Conservation (phyloP, 352 stramenopile genomes). For the Pythium dissimile region DNA sequence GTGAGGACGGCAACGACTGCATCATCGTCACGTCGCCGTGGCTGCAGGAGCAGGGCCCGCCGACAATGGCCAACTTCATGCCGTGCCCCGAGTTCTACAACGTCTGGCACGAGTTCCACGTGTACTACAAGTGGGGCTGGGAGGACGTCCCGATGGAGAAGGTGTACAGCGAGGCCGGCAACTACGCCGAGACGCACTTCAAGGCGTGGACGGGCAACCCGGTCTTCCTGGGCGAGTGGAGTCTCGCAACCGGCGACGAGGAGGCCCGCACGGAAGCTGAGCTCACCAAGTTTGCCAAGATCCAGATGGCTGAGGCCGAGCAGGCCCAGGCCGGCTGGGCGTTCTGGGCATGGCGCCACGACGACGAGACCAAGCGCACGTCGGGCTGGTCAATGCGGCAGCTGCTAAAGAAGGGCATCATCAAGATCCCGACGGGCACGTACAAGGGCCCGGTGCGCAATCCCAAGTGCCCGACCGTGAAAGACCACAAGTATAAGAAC, state of each 20-base stretch:
- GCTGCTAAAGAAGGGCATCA: conserved; percentile 18
- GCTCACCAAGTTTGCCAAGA: conserved; percentile 20
- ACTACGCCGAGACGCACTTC: conserved; percentile 19
- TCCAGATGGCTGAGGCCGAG: conserved; percentile 30
- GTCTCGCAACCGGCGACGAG: conserved; percentile 30
- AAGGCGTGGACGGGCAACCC: conserved; percentile 25
- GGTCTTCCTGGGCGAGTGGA: conserved; percentile 61
- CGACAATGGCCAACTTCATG: conserved; percentile 32
- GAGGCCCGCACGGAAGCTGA: conserved; percentile 30
- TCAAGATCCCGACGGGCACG: conserved; percentile 5
- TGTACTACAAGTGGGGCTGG: conserved; percentile 56
- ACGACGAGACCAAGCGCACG: conserved; percentile 14
- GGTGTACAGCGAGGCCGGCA: conserved; percentile 12
- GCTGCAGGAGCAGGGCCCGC: conserved; percentile 37
- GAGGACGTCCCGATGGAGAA: conserved; percentile 19
- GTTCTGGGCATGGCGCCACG: conserved; percentile 26
- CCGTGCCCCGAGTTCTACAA: conserved; percentile 34
- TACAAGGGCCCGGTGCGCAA: conserved; percentile 5
- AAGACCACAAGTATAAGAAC: conserved; percentile 12
- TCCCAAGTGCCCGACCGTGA: conserved; percentile 14
- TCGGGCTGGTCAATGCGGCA: conserved; percentile 26
- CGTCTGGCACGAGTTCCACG: conserved; percentile 57
- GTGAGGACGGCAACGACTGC: conserved; percentile 47
- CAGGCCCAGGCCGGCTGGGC: conserved; percentile 17
- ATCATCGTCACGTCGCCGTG: conserved; percentile 48